Conservation (phyloP, 2,329 filamentous ascomycete species). For the Diaporthe aspalathi region DNA sequence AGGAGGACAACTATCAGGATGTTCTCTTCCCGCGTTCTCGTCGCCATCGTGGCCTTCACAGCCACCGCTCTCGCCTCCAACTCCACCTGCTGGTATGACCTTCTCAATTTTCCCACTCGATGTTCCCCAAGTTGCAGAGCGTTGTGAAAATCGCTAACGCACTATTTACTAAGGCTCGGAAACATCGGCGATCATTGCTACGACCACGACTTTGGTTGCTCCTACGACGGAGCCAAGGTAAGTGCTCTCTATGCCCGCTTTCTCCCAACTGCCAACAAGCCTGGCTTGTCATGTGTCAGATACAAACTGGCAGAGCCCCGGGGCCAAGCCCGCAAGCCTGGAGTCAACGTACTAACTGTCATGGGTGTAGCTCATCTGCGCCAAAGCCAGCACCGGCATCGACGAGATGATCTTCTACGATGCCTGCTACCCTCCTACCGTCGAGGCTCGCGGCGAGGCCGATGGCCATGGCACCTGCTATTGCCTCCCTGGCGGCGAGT, state of each 20-base stretch:
- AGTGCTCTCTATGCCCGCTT: neutral
- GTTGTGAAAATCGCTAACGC: neutral
- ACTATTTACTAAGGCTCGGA: neutral
- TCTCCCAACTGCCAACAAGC: too few species aligned
- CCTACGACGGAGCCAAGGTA: neutral
- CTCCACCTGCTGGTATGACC: conserved; percentile 15
- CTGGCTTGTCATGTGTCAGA: neutral
- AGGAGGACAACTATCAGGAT: neutral
- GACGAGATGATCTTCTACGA: conserved; percentile 21
- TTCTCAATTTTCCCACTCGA: neutral
- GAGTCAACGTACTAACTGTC: neutral
- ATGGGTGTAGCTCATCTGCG: neutral
- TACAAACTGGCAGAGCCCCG: neutral
- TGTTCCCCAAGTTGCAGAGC: neutral
- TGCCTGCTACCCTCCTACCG: neutral
- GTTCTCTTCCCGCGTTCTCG: neutral
- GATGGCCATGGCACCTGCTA: neutral
- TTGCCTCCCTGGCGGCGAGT: conserved; percentile 2
- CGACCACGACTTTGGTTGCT: conserved; percentile 6
- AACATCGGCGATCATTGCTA: conserved; percentile 11
- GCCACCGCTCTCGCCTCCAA: conserved; percentile 2
- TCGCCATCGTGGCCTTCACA: neutral
- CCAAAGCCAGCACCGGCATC: neutral
- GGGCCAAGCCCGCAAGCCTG: neutral
- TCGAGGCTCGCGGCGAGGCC: neutral